Evolutionary conservation across 176 grass and related monocot genomes (phyloP).

Genomic region (Aechmea fasciata): DNA sequence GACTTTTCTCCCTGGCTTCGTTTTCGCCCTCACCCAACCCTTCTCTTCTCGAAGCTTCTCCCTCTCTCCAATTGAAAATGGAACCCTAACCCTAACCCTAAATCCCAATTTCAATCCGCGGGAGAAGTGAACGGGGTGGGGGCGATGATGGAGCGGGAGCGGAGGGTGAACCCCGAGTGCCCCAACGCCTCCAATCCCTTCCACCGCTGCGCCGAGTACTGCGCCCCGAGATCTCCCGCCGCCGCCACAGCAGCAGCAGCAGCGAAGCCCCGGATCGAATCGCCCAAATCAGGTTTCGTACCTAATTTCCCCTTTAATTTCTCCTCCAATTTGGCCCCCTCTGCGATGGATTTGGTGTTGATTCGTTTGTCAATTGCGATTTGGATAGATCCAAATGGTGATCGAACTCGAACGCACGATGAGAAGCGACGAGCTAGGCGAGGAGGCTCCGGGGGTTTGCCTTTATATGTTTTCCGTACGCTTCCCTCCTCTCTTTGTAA

Average conservation of each 20-base stretch:
- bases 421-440: conserved; percentile 30
- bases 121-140: conserved; percentile 2
- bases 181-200: conserved; percentile 48
- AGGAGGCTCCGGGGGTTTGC: conserved; percentile 52
- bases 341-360: background rate
- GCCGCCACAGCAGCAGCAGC: background rate
- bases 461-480: conserved; percentile 71
- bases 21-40: too few species aligned
- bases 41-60: background rate
- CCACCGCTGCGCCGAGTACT: conserved; percentile 54
- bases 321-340: background rate
- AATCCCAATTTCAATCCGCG: background rate
- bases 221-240: conserved; percentile 16
- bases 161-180: conserved; percentile 39
- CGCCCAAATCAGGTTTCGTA: background rate
- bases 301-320: background rate
- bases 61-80: background rate
- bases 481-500: background rate
- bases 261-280: background rate
- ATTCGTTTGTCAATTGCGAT: conserved; percentile 6
- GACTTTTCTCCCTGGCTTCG: background rate
- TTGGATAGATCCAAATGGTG: conserved; percentile 38
- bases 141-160: conserved; percentile 11
- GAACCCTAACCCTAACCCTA: background rate
- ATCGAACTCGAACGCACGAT: conserved; percentile 19